Evolutionary conservation across 2,329 filamentous ascomycete species (phyloP), one percentile per base, ranked within the genome.

Genomic region (Epicoccum sorghinum): DNA sequence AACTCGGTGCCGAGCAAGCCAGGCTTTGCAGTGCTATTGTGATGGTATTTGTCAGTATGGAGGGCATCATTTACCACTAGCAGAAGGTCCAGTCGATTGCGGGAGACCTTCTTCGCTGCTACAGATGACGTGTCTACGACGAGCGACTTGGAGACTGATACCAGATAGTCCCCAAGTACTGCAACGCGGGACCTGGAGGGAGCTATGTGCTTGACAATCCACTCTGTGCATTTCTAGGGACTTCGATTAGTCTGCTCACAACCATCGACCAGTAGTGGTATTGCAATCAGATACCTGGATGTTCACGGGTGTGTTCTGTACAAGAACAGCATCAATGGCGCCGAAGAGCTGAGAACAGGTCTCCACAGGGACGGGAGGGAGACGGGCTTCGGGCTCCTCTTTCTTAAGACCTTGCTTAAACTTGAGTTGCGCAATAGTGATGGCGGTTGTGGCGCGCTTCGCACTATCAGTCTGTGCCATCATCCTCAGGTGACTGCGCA

Each of bases 61-160:
- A 96, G 79, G 24, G 90, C 77, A 73, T 96, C 92, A 75, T 86
- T 93, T 56, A 95, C 66, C 37, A 96, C 75, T 72, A 93, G 93
- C 5, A 96, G 80, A 5, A 95, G 74, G 73, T 93, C 87, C 12
- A 96, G 80, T 13, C 88, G 84, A 66, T 85, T 89, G 57, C 90
- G 84, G 69, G 85, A 87, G 29, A 65, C 60, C 48, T 82, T 77
- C 42, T 87, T 90, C 27, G 55, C 55, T 48, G 57, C 46, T 39
- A 35, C 33, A 13, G 57, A 18, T 12, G 56, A 23, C 33, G 43
- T 42, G 35, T 68, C 64, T 48, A 66, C 52, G 37, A 62, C 47
- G 65, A 86, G 83, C 37, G 87, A 87, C 58, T 82, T 84, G 61
- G 89, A 83, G 55, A 93, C 77, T 42, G 88, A 85, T 57, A 83